Evolutionary conservation across 1,284 basidiomycete species (phyloP), one percentile per base, ranked within the genome.

Genomic region (Boletus hoseneyae): DNA sequence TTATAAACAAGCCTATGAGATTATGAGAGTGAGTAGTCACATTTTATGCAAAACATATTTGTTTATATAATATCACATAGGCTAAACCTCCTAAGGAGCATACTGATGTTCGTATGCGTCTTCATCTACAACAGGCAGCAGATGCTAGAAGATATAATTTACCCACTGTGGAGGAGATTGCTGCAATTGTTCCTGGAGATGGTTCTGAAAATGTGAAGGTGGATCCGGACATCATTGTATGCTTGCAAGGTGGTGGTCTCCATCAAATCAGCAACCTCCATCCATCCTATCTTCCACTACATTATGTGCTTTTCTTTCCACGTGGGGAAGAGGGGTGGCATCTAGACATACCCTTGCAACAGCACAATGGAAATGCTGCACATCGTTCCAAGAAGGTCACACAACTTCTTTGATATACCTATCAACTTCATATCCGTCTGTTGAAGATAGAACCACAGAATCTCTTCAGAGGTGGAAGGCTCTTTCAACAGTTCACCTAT

Each of bases 221-320:
- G 2, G 0, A 55, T 8, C 1, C 11, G 19, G 50, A 61, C 4
- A 57, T 61, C 3, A 12, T 62, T 6, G 0, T 61, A 0, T 3
- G 3, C 15, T 18, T 55, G 2, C 46, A 53, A 48, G 48, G 0
- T 44, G 65, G 65, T 29, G 56, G 53, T 2, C 3, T 23, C 6
- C 21, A 23, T 23, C 21, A 23, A 23, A 71, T 78, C 38, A 64
- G 58, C 54, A 62, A 75, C n/a, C 45, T 56, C 0, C 64, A 73
- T 56, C 66, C 65, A 13, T 54, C 63, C 0, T 77, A 76, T 57
- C 37, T 57, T 0, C 53, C 68, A 0, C 56, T 76, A 0, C 68
- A 73, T n/a, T 74, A 76, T 67, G 65, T 71, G 0, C 54, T 74
- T 0, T 55, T 74, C 0, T 76, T 75, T 55, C 71, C 71, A 11